Base-by-base conservation (phyloP, 768 basidiomycete species). In the Tulasnella sp. region DNA sequence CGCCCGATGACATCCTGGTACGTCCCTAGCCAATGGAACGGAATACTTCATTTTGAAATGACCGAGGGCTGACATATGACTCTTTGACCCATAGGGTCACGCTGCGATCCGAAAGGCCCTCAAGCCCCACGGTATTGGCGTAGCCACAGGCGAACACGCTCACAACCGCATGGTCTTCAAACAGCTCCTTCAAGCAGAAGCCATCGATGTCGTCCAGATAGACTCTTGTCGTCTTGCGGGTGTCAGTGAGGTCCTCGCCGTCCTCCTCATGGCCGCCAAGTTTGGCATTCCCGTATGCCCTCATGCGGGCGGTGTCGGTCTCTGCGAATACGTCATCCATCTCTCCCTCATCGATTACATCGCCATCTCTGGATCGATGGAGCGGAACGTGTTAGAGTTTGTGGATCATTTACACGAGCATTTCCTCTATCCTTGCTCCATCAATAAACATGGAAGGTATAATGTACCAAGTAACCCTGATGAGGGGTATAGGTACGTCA, bases 141-240 rank as follows among this genome's bases (percentile, higher is more conserved):
- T 95, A 41, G 91, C 92, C 3, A 95, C 93, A 0, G 93, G 91
- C 26, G 93, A 96, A 74, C 92, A 95, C 66, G 91, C 88, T 1
- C 91, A 96, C 70, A 95, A 95, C 71, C 80, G 88, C 51, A 90
- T 94, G 78, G 79, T 87, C n/a, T 95, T 95, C 80, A 95, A 95
- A 73, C 94, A 95, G 70, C 76, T 96, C 5, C 77, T 97, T 11
- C 90, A 92, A 54, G 71, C 74, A 23, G 83, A 90, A 27, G 93
- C 94, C 3, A 91, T 98, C 68, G 94, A 98, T 66, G 94, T 96
- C 26, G 85, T 82, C 64, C 94, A 97, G 69, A 93, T 97, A 67
- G 94, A 97, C 73, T 88, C 89, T 21, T 96, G 94, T 73, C 82
- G 94, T 51, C 75, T 96, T 21, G 92, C 88, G 3, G 94, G 94